A percentile compares a stretch with the other conserved stretches of the same genome.
Conservation (phyloP, 441 rosid species). For the Erodium trifolium region DNA sequence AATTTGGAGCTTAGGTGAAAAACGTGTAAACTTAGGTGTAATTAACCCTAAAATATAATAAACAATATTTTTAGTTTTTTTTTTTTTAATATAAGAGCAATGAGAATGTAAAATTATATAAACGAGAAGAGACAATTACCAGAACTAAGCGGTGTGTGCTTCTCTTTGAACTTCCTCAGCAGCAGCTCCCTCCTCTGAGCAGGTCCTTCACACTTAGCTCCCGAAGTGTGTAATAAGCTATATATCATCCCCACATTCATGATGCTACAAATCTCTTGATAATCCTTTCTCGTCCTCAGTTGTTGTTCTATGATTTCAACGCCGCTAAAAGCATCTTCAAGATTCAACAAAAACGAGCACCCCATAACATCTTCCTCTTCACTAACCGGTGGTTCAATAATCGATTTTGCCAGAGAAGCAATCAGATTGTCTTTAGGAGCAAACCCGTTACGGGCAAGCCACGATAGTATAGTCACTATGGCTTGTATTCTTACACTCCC, state of each 20-base stretch:
- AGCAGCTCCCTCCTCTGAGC: conserved; percentile 74
- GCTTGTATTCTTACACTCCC: conserved; percentile 60
- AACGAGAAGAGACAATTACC: conserved; percentile 43
- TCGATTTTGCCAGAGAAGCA: conserved; percentile 68
- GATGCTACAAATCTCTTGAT: conserved; percentile 81
- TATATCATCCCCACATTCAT: conserved; percentile 89
- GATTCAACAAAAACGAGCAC: conserved; percentile 80
- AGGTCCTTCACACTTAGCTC: conserved; percentile 73
- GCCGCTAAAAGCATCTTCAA: conserved; percentile 77
- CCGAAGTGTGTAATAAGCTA: conserved; percentile 72
- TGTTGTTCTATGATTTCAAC: conserved; percentile 93
- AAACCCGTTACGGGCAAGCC: conserved; percentile 88
- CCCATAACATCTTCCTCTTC: conserved; percentile 84
- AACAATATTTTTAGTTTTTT: background rate
- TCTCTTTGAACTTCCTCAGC: conserved; percentile 54
- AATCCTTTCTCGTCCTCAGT: conserved; percentile 62
- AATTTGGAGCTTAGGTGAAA: too few relatives aligned
- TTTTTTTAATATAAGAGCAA: conserved; percentile 1
- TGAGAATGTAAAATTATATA: conserved; percentile 4
- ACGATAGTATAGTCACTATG: conserved; percentile 57
- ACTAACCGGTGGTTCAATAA: conserved; percentile 75
- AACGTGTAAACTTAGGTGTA: too few relatives aligned
- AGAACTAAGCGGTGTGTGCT: conserved; percentile 48
- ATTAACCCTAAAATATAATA: too few relatives aligned
- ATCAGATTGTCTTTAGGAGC: conserved; percentile 76